Evolutionary conservation across 2,329 filamentous ascomycete genomes (phyloP), one percentile per base, ranked within the genome.

Genomic region (Neonectria hederae): DNA sequence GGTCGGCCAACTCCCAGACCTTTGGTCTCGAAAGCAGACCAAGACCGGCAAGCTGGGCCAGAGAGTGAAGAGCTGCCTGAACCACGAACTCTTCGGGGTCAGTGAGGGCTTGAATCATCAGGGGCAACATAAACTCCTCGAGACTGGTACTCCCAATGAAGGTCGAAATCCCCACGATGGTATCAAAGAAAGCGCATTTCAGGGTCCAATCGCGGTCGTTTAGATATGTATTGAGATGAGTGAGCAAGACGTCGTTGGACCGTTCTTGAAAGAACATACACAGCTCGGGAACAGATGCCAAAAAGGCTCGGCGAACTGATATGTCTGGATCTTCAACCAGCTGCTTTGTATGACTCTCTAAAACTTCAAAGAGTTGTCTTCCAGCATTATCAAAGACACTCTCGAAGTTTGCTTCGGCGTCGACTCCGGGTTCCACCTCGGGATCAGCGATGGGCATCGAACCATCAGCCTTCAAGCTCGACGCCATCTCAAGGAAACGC

Each of bases 151-250:
- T 94, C 28, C 96, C 96, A 35, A 98, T 87, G 71, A 97, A 97
- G 1, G 92, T 89, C 4, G 94, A 93, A 68, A 99, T 94, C 4
- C 94, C 95, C 17, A 98, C 93, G 26, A 98, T 93, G 0, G 94
- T 93, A 74, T 97, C 94, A 74, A 99, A 97, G 76, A 98, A 98
- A 3, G 95, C 94, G 73, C 94, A 97, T 77, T 97, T 97, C 32
- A 99, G 82, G 77, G 93, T 93, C 96, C 96, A 99, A 76, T 99
- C 94, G 45, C 91, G 89, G 73, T 98, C 96, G 70, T 99, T 99
- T 9, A 99, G 82, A 73, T 99, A 99, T 0, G 96, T 99, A 75
- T 98, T 98, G 28, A 99, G 83, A 80, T 99, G 96, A 32, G 94
- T 97, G 22, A 99, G 83, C 17, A 99, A 90, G n/a, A 99, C 93